Evolutionary conservation across 768 basidiomycete species (phyloP), one percentile per base, ranked within the genome.

Genomic region (Sporobolomyces roseus): DNA sequence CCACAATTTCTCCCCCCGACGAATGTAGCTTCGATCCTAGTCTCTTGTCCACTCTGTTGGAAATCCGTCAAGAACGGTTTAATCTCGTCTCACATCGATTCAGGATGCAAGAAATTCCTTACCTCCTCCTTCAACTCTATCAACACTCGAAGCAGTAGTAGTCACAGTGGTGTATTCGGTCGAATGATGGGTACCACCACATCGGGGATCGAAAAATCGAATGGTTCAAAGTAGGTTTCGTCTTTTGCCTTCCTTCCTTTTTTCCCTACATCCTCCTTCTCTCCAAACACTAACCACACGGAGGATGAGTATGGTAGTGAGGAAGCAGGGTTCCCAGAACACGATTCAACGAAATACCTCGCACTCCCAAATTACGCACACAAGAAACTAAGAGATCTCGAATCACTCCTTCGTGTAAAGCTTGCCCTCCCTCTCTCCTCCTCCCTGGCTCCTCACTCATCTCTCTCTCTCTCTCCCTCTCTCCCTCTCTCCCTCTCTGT

Each of bases 11-110:
- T n/a, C n/a, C n/a, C n/a, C n/a, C n/a, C n/a, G n/a, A n/a, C n/a
- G n/a, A n/a, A n/a, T n/a, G n/a, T n/a, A 68, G 67, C 67, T 17
- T 58, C 56, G 19, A 23, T 62, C n/a, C 30, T 59, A 29, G 67
- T 68, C 32, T 12, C 21, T n/a, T 68, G 67, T 41, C 67, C 67
- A 3, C 29, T 63, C 30, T 68, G 67, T 49, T 16, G 29, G 17
- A 29, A 38, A 19, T 32, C 25, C 30, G 50, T 68, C 49, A 58
- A 36, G 33, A 58, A 63, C 61, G 27, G 30, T 48, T 32, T 48
- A 30, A 36, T 68, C 54, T 56, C 48, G 25, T 7, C 33, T 12
- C 67, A 68, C 27, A 25, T 68, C 61, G 61, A 63, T 43, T 65
- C 64, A 17, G 23, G 30, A 17, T 58, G 56, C 14, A 14, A 30